Evolutionary conservation across 2,329 filamentous ascomycete species (phyloP), one percentile per base, ranked within the genome.

Genomic region (Venturia aucupariae): DNA sequence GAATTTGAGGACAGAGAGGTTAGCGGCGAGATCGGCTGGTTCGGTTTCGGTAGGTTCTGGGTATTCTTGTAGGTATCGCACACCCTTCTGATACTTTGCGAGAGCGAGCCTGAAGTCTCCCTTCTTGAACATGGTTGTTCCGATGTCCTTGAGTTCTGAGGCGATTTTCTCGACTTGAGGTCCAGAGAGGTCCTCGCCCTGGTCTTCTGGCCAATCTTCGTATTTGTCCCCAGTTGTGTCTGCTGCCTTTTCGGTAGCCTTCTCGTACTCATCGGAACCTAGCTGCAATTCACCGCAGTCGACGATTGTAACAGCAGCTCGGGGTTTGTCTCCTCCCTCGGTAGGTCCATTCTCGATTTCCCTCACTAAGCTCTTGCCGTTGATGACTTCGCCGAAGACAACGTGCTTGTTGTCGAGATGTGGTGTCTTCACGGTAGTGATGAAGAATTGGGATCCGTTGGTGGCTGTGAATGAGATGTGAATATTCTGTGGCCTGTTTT

Each of bases 371-470:
- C 90, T 92, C 82, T 97, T 97, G 72, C 94, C 94, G 67, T 87
- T 89, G 72, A 97, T 84, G 64, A 97, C 93, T 75, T 97, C 89
- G 68, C 94, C 94, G 71, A 97, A 99, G 30, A 99, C 92, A 59
- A 97, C 94, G 78, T 99, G 93, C 82, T 99, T 99, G 75, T 86
- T 86, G 75, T 99, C 92, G 46, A 97, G 85, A 76, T 97, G 94
- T 60, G 92, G 92, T 17, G 94, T 97, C n/a, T 87, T 83, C 38
- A 96, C 90, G 19, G 94, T 97, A 60, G 94, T 99, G 71, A 97
- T 82, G 84, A 99, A 99, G 84, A 99, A 99, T 74, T 99, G 94
- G 61, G 90, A 95, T 72, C 94, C 94, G 75, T 99, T 99, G 75
- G 94, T 96, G 71, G 88, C 88, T 90, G 69, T 22, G 13, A n/a